Evolutionary conservation across 805 yeast genomes (phyloP), one percentile per base, ranked within the genome.

Genomic region (Saccharomycopsis sp.): DNA sequence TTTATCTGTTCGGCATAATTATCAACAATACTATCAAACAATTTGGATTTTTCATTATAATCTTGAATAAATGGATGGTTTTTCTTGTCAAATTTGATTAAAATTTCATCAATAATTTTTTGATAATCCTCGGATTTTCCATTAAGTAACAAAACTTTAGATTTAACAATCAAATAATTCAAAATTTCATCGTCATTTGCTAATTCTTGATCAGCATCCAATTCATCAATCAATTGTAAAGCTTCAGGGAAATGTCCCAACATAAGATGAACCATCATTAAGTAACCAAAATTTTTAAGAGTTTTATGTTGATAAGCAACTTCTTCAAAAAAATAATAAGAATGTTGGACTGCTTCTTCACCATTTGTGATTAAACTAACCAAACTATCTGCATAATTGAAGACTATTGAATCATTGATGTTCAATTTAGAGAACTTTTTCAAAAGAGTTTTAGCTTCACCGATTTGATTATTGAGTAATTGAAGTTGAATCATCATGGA

Each of bases 181-280:
- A 68, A 60, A 29, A 61, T 65, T 14, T 61, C 62, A 25, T 64
- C 59, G 28, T 57, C 50, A 9, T 60, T 50, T 13, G 25, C 18
- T 9, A 36, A 21, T n/a, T 27, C 34, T 17, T 31, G 21, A 14
- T 20, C 17, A 28, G 31, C 31, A 20, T 21, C 37, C 13, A 41
- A 23, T 37, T 68, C 62, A 23, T 61, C 61, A 10, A 81, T 61
- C 28, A 77, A 64, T 47, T 83, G 84, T 44, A 72, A 70, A 8
- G 95, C 88, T 61, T 89, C 96, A 2, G 88, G 89, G 41, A 74
- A 64, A 53, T 88, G 82, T 37, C 77, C 74, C 56, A 86, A 71
- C 62, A 84, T 86, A 51, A 88, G 61, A 47, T 88, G 86, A 45
- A 87, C 67, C 9, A 77, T 80, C 33, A 86, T 70, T 53, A 86